These are phyloP conservation scores for Hordeum vulgare DNA, from an alignment of 176 grass and related monocot genomes.

Conservation along the genomic window DNA sequence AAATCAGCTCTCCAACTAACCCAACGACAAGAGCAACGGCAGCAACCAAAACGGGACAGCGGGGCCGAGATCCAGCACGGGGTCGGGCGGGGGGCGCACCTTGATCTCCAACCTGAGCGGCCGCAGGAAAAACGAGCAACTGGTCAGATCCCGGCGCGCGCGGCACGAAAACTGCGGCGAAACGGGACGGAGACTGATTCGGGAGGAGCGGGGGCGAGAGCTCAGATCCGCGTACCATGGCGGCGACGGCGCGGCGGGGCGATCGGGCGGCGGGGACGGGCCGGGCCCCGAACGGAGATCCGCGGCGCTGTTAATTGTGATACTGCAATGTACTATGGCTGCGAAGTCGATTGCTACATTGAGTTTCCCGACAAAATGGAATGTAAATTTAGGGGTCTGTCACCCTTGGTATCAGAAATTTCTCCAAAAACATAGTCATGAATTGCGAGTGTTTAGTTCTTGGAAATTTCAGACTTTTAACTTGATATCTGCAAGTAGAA, in stretches of 20 bases:
- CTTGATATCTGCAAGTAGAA: neutral
- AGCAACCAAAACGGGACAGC: neutral
- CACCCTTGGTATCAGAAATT: neutral
- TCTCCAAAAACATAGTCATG: neutral
- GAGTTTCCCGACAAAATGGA: neutral
- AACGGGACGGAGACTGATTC: neutral
- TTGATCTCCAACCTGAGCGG: conserved; percentile 99
- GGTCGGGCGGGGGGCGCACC: conserved; percentile 38
- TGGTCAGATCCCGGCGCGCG: conserved; percentile 58
- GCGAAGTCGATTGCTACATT: neutral
- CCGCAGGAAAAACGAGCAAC: conserved; percentile 38
- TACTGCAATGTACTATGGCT: neutral
- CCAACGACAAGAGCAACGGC: too few relatives aligned
- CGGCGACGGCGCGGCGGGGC: neutral
- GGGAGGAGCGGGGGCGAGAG: too few relatives aligned
- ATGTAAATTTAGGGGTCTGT: neutral
- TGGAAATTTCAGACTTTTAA: neutral
- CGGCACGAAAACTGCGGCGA: neutral
- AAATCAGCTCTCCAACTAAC: conserved; percentile 18
- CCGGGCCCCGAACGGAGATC: neutral
- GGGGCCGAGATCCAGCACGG: conserved; percentile 30
- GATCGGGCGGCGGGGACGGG: neutral
- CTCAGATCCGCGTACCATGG: conserved; percentile 51
- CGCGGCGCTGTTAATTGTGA: neutral
- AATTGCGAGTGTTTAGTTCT: neutral